Conservation (phyloP, 371 early-diverging fungal species). For the Saksenaea oblongispora region DNA sequence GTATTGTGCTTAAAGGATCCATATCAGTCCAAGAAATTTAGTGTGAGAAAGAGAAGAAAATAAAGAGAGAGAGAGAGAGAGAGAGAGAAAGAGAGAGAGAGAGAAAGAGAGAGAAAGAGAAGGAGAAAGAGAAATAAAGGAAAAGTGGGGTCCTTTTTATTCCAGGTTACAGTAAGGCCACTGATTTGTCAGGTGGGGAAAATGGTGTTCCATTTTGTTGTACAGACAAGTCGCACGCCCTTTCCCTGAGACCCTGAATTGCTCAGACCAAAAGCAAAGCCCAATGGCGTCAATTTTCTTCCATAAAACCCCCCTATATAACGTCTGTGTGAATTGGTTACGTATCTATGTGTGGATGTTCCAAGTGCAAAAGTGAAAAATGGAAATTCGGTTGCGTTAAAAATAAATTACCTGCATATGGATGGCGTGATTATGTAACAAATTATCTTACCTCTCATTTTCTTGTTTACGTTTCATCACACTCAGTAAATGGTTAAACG, state of each 20-base stretch:
- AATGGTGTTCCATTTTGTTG: not conserved
- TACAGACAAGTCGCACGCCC: not conserved
- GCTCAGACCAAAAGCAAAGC: not conserved
- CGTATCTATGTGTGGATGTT: no score
- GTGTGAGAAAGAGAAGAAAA: not conserved
- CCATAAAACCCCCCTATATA: no score
- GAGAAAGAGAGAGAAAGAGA: not conserved
- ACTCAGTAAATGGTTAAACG: not conserved
- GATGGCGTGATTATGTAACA: slow-evolving; percentile 5
- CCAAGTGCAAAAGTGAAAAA: not conserved
- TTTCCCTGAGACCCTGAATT: slow-evolving; percentile 2
- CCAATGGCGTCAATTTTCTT: not conserved
- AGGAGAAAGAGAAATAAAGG: not conserved
- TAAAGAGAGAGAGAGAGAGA: not conserved
- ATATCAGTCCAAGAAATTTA: not conserved
- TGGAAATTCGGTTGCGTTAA: not conserved
- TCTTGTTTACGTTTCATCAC: not conserved
- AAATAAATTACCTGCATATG: not conserved
- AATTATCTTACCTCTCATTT: not conserved
- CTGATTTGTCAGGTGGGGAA: slow-evolving; percentile 5
- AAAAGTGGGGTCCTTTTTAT: slow-evolving; percentile 2
- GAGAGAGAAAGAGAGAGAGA: not conserved
- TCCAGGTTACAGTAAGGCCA: slow-evolving; percentile 2
- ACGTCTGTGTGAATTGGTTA: no score
- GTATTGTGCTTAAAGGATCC: not conserved